Evolutionary conservation across 2,329 filamentous ascomycete genomes (phyloP).

Genomic region (Verticillium albo-atrum): DNA sequence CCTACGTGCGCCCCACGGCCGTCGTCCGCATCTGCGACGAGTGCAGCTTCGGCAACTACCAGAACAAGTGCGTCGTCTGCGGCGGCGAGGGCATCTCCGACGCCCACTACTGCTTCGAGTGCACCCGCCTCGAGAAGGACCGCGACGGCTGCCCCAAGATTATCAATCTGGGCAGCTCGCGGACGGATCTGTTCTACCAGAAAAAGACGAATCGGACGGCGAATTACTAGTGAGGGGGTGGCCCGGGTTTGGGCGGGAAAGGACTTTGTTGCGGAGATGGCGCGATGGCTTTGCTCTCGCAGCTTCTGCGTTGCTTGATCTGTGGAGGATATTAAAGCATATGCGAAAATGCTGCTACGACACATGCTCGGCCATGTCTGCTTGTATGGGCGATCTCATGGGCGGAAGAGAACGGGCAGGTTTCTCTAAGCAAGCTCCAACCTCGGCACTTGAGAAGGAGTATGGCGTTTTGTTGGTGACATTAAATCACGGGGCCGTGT

Average conservation of each 20-base stretch:
- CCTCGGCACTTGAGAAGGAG: background rate
- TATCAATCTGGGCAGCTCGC: constrained; percentile 92
- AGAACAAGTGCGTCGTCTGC: constrained; percentile 99
- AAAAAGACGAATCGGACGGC: constrained; percentile 60
- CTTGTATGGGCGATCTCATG: background rate
- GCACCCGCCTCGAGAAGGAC: constrained; percentile 93
- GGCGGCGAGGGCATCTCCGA: constrained; percentile 97
- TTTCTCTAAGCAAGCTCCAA: background rate
- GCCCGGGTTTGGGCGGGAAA: constrained; percentile 43
- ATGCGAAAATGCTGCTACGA: background rate
- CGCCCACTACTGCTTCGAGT: constrained; percentile 99
- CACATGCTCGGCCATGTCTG: too few species aligned
- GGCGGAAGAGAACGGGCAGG: background rate
- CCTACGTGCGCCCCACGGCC: constrained; percentile 95
- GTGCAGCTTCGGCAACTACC: constrained; percentile 99
- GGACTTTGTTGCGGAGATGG: background rate
- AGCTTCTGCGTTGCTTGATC: background rate
- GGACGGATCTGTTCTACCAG: constrained; percentile 78
- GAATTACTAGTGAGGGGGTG: constrained; percentile 45
- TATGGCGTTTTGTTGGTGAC: background rate
- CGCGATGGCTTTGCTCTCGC: background rate
- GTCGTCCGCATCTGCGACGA: constrained; percentile 98
- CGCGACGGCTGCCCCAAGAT: constrained; percentile 98
- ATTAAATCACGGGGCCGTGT: background rate
- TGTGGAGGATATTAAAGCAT: background rate